Percentiles rank a stretch among this genome's conserved stretches.
phyloP scores from a whole-genome alignment of 352 stramenopile species.

The Phytophthora niederhauseri region DNA sequence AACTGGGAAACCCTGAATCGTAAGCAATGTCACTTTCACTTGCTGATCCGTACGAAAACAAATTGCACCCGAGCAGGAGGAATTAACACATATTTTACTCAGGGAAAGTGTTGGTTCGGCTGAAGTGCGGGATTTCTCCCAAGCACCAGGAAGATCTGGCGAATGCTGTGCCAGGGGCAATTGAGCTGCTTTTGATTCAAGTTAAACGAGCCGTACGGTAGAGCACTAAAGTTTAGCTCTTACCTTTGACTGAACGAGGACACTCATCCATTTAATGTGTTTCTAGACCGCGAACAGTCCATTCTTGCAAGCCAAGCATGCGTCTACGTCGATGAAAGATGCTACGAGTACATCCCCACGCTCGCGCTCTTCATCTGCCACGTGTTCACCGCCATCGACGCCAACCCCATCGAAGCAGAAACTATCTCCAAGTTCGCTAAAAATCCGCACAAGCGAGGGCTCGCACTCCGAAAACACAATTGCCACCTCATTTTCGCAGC shows the following conservation, averaged over 20 bases:
- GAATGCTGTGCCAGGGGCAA: constrained; percentile 43
- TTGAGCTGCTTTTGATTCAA: constrained; percentile 48
- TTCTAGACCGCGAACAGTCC: constrained; percentile 26
- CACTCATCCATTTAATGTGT: no score
- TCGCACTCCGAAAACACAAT: constrained; percentile 23
- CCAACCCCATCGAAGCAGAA: constrained; percentile 21
- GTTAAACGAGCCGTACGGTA: constrained; percentile 48
- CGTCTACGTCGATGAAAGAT: not conserved
- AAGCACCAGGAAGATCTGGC: constrained; percentile 57
- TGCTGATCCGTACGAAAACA: no score
- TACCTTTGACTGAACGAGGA: no score
- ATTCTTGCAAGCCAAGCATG: constrained; percentile 20
- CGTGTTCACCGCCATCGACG: constrained; percentile 11
- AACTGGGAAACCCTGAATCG: constrained; percentile 70
- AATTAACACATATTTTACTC: not conserved
- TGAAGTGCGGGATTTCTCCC: constrained; percentile 50
- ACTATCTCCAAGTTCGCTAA: not conserved
- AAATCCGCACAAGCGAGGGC: not conserved
- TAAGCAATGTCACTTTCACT: constrained; percentile 15
- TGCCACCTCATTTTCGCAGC: constrained; percentile 40
- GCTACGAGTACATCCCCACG: not conserved
- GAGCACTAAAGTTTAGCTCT: not conserved
- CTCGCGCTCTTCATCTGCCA: constrained; percentile 14
- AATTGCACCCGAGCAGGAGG: not conserved
- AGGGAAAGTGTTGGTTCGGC: constrained; percentile 55